Evolutionary conservation across 2,329 filamentous ascomycete genomes (phyloP).

Genomic region (Tolypocladium nubicola): DNA sequence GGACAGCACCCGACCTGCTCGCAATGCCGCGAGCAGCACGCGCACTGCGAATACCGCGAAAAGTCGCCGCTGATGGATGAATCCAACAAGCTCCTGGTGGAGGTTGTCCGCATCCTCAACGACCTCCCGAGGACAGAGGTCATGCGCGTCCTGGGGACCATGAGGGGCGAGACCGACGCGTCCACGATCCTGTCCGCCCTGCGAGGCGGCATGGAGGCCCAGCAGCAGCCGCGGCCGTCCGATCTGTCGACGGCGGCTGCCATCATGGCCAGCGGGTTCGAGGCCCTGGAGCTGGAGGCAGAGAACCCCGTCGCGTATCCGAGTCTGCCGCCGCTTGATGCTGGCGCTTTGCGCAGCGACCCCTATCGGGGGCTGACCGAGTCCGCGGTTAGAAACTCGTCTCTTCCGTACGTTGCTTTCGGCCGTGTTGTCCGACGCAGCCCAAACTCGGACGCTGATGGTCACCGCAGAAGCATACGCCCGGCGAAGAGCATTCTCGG

Average conservation of each 20-base stretch:
- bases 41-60: conserved; percentile 9
- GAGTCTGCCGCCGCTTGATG: neutral
- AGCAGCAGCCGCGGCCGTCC: neutral
- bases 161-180: conserved; percentile 12
- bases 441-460: no score
- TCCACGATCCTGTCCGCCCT: conserved; percentile 10
- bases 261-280: neutral
- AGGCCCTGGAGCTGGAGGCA: conserved; percentile 14
- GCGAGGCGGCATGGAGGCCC: conserved; percentile 1
- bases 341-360: neutral
- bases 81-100: conserved; percentile 5
- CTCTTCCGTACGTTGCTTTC: neutral
- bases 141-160: conserved; percentile 7
- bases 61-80: conserved; percentile 4
- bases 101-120: conserved; percentile 14
- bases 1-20: conserved; percentile 9
- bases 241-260: neutral
- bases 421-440: no score
- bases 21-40: conserved; percentile 7
- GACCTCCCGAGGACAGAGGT: conserved; percentile 9
- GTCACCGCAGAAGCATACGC: no score
- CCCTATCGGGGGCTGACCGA: neutral
- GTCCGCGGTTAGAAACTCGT: neutral
- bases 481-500: no score
- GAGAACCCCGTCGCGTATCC: conserved; percentile 14